Conservation (phyloP, 2,329 filamentous ascomycete genomes). For the Cercospora beticola region DNA sequence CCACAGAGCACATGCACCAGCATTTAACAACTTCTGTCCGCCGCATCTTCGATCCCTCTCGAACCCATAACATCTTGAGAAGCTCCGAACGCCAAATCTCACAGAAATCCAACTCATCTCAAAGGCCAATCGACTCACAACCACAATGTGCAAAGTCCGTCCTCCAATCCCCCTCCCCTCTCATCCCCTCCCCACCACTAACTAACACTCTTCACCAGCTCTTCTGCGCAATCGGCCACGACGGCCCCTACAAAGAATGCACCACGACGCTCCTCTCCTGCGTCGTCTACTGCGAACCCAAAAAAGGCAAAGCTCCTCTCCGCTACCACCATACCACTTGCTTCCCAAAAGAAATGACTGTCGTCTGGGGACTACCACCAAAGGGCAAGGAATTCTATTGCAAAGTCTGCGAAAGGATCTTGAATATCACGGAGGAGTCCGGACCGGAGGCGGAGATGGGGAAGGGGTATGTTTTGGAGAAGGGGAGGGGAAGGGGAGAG, state of each 20-base stretch:
- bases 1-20: neutral
- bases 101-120: too few relatives aligned
- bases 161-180: neutral
- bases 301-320: neutral
- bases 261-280: neutral
- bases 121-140: neutral
- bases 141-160: slow-evolving; percentile 6
- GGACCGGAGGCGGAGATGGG: neutral
- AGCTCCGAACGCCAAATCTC: too few relatives aligned
- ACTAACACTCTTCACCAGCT: neutral
- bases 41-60: neutral
- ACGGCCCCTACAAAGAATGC: slow-evolving; percentile 7
- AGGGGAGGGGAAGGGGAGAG: neutral
- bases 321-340: slow-evolving; percentile 6
- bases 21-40: neutral
- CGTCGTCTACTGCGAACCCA: slow-evolving; percentile 1
- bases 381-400: slow-evolving; percentile 4
- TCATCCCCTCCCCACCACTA: neutral
- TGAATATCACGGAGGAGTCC: neutral
- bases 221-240: slow-evolving; percentile 11
- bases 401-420: neutral
- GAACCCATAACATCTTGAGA: neutral
- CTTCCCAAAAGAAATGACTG: slow-evolving; percentile 2
- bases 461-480: slow-evolving; percentile 4
- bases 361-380: slow-evolving; percentile 5